A percentile compares a stretch with the other conserved stretches of the same genome.
Conservation (phyloP, 2,329 filamentous ascomycete genomes). For the Graphilbum ipis-grandicollis region DNA sequence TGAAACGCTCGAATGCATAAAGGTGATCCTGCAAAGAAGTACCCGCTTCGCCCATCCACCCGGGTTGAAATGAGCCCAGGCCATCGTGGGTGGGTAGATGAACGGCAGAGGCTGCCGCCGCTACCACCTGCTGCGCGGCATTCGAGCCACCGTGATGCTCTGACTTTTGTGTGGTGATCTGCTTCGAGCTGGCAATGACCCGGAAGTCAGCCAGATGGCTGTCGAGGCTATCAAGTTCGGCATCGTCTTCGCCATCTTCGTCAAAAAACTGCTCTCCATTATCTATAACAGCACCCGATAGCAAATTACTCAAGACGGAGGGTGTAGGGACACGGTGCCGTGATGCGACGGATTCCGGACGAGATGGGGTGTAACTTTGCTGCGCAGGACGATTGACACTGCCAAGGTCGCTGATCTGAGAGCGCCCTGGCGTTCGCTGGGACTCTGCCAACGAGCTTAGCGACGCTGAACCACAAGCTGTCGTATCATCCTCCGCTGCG, state of each 20-base stretch:
- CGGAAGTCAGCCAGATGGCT: conserved; percentile 82
- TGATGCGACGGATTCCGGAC: conserved; percentile 6
- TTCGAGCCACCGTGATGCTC: conserved; percentile 17
- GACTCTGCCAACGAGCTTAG: conserved; percentile 50
- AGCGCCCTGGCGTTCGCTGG: conserved; percentile 49
- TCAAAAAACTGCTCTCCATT: conserved; percentile 13
- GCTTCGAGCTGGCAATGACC: conserved; percentile 29
- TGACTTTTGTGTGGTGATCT: conserved; percentile 19
- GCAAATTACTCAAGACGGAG: no score
- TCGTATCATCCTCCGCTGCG: conserved; percentile 39
- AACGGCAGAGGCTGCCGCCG: conserved; percentile 2
- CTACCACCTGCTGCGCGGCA: background rate
- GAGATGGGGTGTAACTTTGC: conserved; percentile 23
- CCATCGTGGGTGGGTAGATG: conserved; percentile 80
- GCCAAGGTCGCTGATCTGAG: conserved; percentile 63
- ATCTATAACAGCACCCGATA: conserved; percentile 13
- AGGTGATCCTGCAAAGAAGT: conserved; percentile 61
- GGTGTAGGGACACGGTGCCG: conserved; percentile 5
- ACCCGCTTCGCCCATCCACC: conserved; percentile 32
- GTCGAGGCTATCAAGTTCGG: conserved; percentile 82
- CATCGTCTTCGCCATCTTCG: conserved; percentile 41
- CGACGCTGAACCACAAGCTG: conserved; percentile 33
- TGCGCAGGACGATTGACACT: conserved; percentile 54
- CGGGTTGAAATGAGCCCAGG: conserved; percentile 61
- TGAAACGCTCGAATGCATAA: conserved; percentile 77